phyloP scores from a whole-genome alignment of 2,329 filamentous ascomycete species.

The Penicillium sp. region DNA sequence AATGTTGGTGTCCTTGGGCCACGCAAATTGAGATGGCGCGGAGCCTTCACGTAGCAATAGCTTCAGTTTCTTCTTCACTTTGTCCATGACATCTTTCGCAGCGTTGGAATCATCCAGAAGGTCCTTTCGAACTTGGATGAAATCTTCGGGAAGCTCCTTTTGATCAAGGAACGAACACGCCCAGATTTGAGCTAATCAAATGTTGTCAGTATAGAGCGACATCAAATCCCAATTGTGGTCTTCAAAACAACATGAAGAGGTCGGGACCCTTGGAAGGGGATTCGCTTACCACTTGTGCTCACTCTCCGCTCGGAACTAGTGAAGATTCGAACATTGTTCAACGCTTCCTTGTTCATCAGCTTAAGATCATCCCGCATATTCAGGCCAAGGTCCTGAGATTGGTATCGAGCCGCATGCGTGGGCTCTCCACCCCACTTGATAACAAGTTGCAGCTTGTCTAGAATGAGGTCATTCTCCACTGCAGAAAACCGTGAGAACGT shows the following conservation, averaged over 20 bases:
- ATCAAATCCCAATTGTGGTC: not conserved
- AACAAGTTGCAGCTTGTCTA: conserved; percentile 95
- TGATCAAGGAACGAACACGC: conserved; percentile 83
- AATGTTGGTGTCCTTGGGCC: conserved; percentile 80
- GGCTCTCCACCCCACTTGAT: conserved; percentile 99
- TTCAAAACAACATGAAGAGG: conserved; percentile 9
- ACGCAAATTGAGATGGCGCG: conserved; percentile 94
- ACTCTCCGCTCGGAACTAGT: conserved; percentile 94
- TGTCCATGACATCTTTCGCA: conserved; percentile 98
- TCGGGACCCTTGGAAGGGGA: not conserved
- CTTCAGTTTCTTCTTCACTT: conserved; percentile 99
- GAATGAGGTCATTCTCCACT: conserved; percentile 84
- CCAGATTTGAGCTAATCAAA: conserved; percentile 80
- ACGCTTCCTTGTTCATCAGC: conserved; percentile 85
- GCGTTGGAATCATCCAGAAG: conserved; percentile 96
- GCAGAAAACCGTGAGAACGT: conserved; percentile 94
- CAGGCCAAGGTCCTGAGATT: conserved; percentile 89
- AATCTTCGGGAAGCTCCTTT: conserved; percentile 81
- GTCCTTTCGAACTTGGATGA: conserved; percentile 90
- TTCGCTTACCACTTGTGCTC: conserved; percentile 70
- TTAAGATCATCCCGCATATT: conserved; percentile 95
- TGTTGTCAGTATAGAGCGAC: conserved; percentile 3
- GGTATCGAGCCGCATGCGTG: conserved; percentile 94
- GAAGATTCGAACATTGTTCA: conserved; percentile 92
- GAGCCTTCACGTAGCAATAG: conserved; percentile 88